phyloP scores from a whole-genome alignment of 129 eudicot species.

The Calendula officinalis region DNA sequence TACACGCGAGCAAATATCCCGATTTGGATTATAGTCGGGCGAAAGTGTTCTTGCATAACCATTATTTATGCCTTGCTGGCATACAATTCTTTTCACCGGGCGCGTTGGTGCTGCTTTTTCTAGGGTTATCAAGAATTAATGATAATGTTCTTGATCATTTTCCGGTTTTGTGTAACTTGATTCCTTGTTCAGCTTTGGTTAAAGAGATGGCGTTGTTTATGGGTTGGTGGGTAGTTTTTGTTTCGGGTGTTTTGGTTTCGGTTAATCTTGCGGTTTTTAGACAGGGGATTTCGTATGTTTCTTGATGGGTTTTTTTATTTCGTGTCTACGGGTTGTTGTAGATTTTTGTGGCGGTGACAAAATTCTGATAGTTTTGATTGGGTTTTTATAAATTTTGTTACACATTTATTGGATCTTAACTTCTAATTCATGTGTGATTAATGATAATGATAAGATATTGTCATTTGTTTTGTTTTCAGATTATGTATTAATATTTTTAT shows the following conservation, averaged over 20 bases:
- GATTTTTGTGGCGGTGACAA: constrained; percentile 30
- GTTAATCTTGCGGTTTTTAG: constrained; percentile 65
- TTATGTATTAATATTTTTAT: background rate
- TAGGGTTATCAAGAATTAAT: constrained; percentile 66
- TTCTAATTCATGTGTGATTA: constrained; percentile 11
- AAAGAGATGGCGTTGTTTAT: constrained; percentile 71
- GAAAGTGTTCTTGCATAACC: constrained; percentile 91
- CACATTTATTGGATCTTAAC: constrained; percentile 3
- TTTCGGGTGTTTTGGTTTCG: constrained; percentile 62
- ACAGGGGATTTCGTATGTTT: constrained; percentile 72
- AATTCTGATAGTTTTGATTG: constrained; percentile 8
- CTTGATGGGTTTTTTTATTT: constrained; percentile 37
- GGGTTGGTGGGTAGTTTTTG: constrained; percentile 86
- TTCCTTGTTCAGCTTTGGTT: constrained; percentile 57
- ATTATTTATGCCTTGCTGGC: constrained; percentile 74
- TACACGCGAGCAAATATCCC: constrained; percentile 84
- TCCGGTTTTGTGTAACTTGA: constrained; percentile 39
- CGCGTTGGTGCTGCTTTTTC: constrained; percentile 68
- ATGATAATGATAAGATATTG: background rate
- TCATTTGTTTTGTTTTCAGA: background rate
- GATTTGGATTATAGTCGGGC: constrained; percentile 88
- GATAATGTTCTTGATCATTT: constrained; percentile 52
- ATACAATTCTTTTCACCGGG: constrained; percentile 73
- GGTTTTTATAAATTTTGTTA: background rate
- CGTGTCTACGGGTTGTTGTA: constrained; percentile 14